Evolutionary conservation across 148 eudicot species (phyloP).

Genomic region (Arctostaphylos glauca): DNA sequence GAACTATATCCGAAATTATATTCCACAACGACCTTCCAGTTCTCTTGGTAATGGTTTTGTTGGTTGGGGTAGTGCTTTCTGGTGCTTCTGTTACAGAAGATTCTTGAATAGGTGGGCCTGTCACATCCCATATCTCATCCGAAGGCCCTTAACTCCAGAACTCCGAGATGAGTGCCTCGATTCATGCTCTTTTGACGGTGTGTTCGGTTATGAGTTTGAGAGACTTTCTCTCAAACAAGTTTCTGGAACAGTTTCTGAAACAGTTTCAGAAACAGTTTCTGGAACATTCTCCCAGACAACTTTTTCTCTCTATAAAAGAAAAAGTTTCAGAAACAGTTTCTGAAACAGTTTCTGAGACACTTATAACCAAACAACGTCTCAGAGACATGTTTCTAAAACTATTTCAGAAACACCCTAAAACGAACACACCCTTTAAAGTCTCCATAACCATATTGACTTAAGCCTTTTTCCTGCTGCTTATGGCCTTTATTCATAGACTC

Average conservation of each 20-base stretch:
- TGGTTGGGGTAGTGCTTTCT: conserved; percentile 28
- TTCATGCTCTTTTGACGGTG: conserved; percentile 33
- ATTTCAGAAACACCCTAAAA: too few relatives aligned
- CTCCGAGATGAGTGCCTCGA: conserved; percentile 43
- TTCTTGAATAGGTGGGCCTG: conserved; percentile 39
- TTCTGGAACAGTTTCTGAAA: too few relatives aligned
- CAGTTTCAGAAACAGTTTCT: too few relatives aligned
- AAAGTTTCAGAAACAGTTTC: too few relatives aligned
- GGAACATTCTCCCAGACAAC: too few relatives aligned
- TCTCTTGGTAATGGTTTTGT: conserved; percentile 42
- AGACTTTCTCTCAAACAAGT: too few relatives aligned
- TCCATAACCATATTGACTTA: conserved; percentile 27
- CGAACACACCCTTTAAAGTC: too few relatives aligned
- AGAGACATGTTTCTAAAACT: too few relatives aligned
- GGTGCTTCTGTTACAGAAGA: conserved; percentile 32
- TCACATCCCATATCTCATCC: conserved; percentile 63
- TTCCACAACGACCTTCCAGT: conserved; percentile 79
- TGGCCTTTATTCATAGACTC: conserved; percentile 26
- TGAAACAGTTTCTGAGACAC: too few relatives aligned
- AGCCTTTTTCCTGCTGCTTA: conserved; percentile 19
- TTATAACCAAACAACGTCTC: too few relatives aligned
- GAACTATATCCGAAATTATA: conserved; percentile 51
- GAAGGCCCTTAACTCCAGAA: conserved; percentile 48
- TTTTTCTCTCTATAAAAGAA: too few relatives aligned
- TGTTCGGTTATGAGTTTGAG: too few relatives aligned